phyloP scores from a whole-genome alignment of 2,329 filamentous ascomycete species.

The Nemania bipapillata region DNA sequence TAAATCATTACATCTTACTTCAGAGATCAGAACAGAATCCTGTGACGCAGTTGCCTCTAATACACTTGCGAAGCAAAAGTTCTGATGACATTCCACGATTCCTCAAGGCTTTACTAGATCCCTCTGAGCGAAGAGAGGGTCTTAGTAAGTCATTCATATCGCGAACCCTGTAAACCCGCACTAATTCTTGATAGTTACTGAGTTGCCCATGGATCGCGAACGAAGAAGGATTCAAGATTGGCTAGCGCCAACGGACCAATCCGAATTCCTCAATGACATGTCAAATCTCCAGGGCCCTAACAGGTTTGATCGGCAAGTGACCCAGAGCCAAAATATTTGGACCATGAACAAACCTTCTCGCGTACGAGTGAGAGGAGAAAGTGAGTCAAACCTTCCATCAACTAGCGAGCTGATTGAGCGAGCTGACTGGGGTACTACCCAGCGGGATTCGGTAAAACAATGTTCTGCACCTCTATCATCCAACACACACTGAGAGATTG shows the following conservation, averaged over 20 bases:
- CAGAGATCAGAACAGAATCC: slow-evolving; percentile 15
- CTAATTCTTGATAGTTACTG: slow-evolving; percentile 14
- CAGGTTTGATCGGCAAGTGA: slow-evolving; percentile 28
- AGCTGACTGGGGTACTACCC: slow-evolving; percentile 6
- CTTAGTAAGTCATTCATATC: slow-evolving; percentile 15
- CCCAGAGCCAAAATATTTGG: slow-evolving; percentile 29
- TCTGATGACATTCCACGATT: slow-evolving; percentile 28
- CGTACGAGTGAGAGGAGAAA: slow-evolving; percentile 20
- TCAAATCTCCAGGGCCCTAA: slow-evolving; percentile 23
- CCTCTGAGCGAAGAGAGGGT: slow-evolving; percentile 19
- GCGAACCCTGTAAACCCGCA: no score
- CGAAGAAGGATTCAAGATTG: slow-evolving; percentile 28
- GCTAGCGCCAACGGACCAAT: slow-evolving; percentile 35
- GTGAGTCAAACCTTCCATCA: background rate
- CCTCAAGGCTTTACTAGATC: slow-evolving; percentile 21
- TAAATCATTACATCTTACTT: slow-evolving; percentile 34
- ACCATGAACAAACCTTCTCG: slow-evolving; percentile 3
- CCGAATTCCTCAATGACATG: slow-evolving; percentile 28
- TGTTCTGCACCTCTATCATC: slow-evolving; percentile 36
- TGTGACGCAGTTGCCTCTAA: slow-evolving; percentile 29
- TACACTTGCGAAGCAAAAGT: slow-evolving; percentile 18
- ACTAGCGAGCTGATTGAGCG: background rate
- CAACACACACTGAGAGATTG: slow-evolving; percentile 25
- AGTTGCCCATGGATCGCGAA: slow-evolving; percentile 19
- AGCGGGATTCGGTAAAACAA: slow-evolving; percentile 39